Base-by-base conservation (phyloP, 2,329 filamentous ascomycete species). In the Hypoxylon sp. region DNA sequence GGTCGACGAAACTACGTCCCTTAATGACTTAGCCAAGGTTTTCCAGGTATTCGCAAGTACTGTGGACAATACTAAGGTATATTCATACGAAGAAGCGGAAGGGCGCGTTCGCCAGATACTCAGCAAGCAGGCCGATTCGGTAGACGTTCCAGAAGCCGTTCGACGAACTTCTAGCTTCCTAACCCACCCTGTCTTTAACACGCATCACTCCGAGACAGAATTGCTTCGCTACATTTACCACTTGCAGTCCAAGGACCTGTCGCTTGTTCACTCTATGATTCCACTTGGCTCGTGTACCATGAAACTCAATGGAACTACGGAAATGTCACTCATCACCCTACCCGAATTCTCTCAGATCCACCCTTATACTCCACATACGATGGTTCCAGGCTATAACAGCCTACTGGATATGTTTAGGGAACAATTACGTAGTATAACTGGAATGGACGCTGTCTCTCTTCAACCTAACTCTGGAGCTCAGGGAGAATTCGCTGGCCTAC, bases 391-490 rank as follows among this genome's bases (percentile, higher is more conserved):
- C 14, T 97, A 96, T 76, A 81, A 81, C 21, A 82, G 82, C 54
- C 84, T 97, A 77, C 90, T 96, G 66, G 80, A 84, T 25, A 87
- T 91, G 70, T 85, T 97, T n/a, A 88, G 92, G 70, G 79, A 84
- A 7, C 92, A 97, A 78, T 84, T 98, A 11, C 87, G 89, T 5
- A 87, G 88, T 63, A 94, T 98, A 70, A 97, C 95, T 3, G 93
- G 93, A 34, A 97, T 97, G 87, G 88, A 94, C 72, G 89, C 88
- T n/a, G 90, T 94, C 21, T 97, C 93, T 2, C 83, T 98, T 53
- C 95, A 97, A 79, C 95, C 95, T 57, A 98, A 98, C 82, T 97
- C 95, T 12, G 95, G 95, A 43, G 95, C 95, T 0, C 95, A 98
- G 81, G 95, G 95, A 63, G 95, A 98, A 76, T 98, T 97, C 74